Base-by-base conservation (phyloP, 2,329 filamentous ascomycete species). In the Aureobasidium lini region DNA sequence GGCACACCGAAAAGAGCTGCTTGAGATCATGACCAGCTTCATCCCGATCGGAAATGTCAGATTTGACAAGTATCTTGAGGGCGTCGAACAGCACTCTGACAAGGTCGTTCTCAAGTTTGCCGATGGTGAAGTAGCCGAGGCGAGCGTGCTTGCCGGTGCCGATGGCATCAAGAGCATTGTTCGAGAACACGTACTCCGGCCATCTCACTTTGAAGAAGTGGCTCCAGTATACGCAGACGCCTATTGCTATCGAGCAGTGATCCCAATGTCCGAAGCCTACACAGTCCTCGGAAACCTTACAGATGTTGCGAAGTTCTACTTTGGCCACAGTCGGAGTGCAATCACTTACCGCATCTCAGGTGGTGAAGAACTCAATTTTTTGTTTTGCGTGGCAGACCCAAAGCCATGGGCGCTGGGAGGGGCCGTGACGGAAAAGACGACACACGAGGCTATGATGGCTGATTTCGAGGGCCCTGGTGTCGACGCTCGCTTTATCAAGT, bases 11-110 rank as follows among this genome's bases (percentile, higher is more conserved):
- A 74, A 70, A 54, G 72, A 72, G 53, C 62, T 79, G 48, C 64
- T 79, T 9, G 72, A 77, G 31, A 75, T 76, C 42, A 74, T 79
- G 73, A 81, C 65, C 71, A 81, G 63, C 76, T 77, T 70, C 66
- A 76, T 72, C 31, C 64, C 63, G 1, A 42, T 56, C 16, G 62
- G 67, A 2, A 63, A 53, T 6, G 68, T 71, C 16, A 60, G 52
- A n/a, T 71, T 71, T 58, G 65, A 65, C 56, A 70, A 70, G 53
- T 61, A 66, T 16, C 62, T 69, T 1, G 60, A 31, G 1, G 46
- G 28, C 2, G 60, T 70, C 50, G 67, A 76, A 42, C 70, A 76
- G 52, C 64, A 67, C 5, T 61, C 73, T 11, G 73, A 70, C 0
- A 67, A 65, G 31, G 73, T 77, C 52, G 47, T 72, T 0, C 68